Base-by-base conservation (phyloP, 2,329 filamentous ascomycete species). In the Coniochaeta hoffmannii region DNA sequence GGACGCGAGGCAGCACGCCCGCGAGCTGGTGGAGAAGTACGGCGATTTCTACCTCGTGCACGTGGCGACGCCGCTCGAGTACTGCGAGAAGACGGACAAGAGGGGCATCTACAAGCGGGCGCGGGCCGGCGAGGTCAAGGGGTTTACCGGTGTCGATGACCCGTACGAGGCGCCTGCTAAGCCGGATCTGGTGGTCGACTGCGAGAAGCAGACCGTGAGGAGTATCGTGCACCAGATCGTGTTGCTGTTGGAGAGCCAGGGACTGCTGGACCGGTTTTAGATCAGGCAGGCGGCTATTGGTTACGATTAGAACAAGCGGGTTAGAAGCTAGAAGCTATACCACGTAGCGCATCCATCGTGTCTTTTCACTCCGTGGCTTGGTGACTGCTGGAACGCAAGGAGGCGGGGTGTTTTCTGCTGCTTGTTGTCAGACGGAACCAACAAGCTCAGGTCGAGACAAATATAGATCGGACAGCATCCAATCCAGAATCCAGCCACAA, bases 161-260 rank as follows among this genome's bases (percentile, higher is more conserved):
- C 92, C 94, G 51, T 99, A 99, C 69, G 94, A 99, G 85, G 69
- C 73, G 22, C 94, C 94, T 10, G 66, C 74, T 62, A 91, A 93
- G 75, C 83, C 92, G 31, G 86, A 97, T 70, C 78, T 99, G 61
- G 83, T 85, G 5, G 93, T 97, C 36, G 88, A 97, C 72, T 71
- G 87, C 55, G 86, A 89, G 75, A 94, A 88, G 81, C 90, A 89
- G 73, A 89, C 85, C 62, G 92, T 97, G 50, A 83, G 94, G 67
- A 94, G 89, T 58, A 93, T 93, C 59, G 94, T 99, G 54, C 94
- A 99, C 78, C 89, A 97, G 81, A 97, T 99, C 66, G 82, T 99
- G 60, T 80, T 99, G 67, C 75, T 97, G 75, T 79, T 99, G 57
- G 94, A 99, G 83, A 88, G 87, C 70, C 80, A 88, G 66, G 94